Conservation (phyloP, 2,329 filamentous ascomycete genomes). For the Penicillium verrucosum region DNA sequence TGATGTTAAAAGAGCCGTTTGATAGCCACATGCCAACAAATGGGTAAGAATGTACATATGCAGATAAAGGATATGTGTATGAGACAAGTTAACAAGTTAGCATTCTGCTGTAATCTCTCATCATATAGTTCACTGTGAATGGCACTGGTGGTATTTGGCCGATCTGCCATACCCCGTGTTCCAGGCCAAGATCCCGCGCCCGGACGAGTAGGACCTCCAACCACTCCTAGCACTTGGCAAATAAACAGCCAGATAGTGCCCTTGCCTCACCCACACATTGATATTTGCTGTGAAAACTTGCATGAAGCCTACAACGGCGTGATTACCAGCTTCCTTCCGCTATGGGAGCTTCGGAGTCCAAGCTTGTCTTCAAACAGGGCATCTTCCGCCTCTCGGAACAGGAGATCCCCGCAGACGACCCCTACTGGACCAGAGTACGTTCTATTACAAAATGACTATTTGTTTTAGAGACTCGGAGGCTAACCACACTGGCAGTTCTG, state of each 20-base stretch:
- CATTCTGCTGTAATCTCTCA: background rate
- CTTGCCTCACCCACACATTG: background rate
- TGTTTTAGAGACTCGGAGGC: background rate
- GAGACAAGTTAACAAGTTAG: background rate
- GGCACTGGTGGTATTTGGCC: background rate
- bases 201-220: slow-evolving; percentile 15
- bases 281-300: slow-evolving; percentile 9
- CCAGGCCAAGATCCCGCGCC: slow-evolving; percentile 17
- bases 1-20: background rate
- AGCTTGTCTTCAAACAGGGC: slow-evolving; percentile 97
- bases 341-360: slow-evolving; percentile 98
- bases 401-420: slow-evolving; percentile 80
- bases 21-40: background rate
- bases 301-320: slow-evolving; percentile 27
- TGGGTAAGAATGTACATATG: background rate
- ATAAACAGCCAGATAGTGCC: slow-evolving; percentile 2
- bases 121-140: background rate
- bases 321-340: slow-evolving; percentile 29
- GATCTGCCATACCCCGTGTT: slow-evolving; percentile 10
- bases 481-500: slow-evolving; percentile 66
- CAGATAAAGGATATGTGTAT: background rate
- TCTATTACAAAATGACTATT: background rate
- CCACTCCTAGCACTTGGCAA: slow-evolving; percentile 6
- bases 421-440: slow-evolving; percentile 87
- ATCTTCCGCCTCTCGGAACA: slow-evolving; percentile 94